These are phyloP conservation scores for Salinomyces thailandicus DNA, from an alignment of 2,329 filamentous ascomycete genomes.

Conservation along the genomic window DNA sequence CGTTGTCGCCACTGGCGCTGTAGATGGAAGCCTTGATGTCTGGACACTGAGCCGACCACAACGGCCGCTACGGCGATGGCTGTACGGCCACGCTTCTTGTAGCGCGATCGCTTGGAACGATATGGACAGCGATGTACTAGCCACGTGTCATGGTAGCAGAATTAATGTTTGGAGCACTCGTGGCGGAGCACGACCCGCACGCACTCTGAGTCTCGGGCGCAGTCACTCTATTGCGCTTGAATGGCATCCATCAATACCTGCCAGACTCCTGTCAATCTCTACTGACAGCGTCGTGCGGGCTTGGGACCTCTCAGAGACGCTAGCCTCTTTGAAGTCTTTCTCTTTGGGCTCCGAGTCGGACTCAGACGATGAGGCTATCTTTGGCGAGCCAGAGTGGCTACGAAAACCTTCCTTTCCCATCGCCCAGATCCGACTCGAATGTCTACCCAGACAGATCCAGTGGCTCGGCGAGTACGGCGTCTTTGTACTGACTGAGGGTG, in stretches of 20 bases:
- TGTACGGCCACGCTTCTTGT: background rate
- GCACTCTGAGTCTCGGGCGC: background rate
- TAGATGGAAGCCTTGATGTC: conserved; percentile 9
- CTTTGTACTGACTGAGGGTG: conserved; percentile 12
- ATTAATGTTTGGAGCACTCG: conserved; percentile 5
- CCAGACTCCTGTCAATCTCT: conserved; percentile 4
- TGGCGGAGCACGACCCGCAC: background rate
- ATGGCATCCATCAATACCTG: conserved; percentile 7
- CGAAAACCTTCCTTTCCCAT: conserved; percentile 3
- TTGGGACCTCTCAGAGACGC: conserved; percentile 6
- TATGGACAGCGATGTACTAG: conserved; percentile 1
- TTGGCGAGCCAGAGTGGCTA: conserved; percentile 13
- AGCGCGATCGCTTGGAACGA: conserved; percentile 1
- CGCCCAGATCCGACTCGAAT: conserved; percentile 6
- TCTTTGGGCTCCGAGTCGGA: background rate
- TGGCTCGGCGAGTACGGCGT: conserved; percentile 17
- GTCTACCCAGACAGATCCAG: conserved; percentile 7
- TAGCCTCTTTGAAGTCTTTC: background rate
- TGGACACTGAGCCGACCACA: conserved; percentile 5
- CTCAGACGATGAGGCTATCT: conserved; percentile 12
- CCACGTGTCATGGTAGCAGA: conserved; percentile 1
- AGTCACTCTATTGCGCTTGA: conserved; percentile 1
- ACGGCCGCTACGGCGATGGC: conserved; percentile 3
- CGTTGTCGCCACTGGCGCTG: conserved; percentile 7
- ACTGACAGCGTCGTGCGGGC: conserved; percentile 2